Percentiles rank a stretch among this genome's conserved stretches.
phyloP scores from a whole-genome alignment of 768 basidiomycete genomes.

The Suillus sp. region DNA sequence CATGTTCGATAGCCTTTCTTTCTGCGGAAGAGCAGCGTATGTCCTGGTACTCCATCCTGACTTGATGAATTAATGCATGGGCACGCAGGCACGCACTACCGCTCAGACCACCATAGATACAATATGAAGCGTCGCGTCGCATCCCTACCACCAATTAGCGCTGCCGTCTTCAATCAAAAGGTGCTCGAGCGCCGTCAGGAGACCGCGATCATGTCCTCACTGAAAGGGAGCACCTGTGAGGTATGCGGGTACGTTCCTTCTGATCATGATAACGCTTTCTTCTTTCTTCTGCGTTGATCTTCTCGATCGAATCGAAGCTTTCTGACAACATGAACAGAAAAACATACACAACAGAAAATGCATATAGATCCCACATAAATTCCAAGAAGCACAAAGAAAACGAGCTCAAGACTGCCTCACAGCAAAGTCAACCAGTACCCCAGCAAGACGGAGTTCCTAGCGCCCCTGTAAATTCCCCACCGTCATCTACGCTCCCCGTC shows the following conservation, averaged over 20 bases:
- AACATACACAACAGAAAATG: conserved; percentile 85
- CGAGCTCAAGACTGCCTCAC: conserved; percentile 51
- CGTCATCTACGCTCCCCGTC: conserved; percentile 8
- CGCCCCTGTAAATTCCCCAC: conserved; percentile 16
- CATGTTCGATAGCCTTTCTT: conserved; percentile 86
- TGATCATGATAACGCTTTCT: background rate
- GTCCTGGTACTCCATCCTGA: conserved; percentile 27
- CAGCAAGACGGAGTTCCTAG: conserved; percentile 21
- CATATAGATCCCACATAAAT: conserved; percentile 82
- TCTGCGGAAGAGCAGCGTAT: conserved; percentile 82
- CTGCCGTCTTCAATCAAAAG: conserved; percentile 81
- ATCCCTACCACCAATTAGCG: conserved; percentile 81
- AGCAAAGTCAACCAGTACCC: conserved; percentile 7
- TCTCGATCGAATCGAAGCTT: conserved; percentile 5
- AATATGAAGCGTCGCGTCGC: conserved; percentile 98
- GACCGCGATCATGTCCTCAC: conserved; percentile 66
- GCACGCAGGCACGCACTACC: conserved; percentile 76
- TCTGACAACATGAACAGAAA: conserved; percentile 55
- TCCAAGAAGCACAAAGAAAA: conserved; percentile 90
- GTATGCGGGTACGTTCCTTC: conserved; percentile 72
- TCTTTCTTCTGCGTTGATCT: conserved; percentile 1
- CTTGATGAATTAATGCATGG: conserved; percentile 10
- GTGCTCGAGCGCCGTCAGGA: conserved; percentile 78
- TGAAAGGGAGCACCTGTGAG: conserved; percentile 65
- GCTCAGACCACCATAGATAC: conserved; percentile 94